Percentiles rank a stretch among this genome's conserved stretches.
Conservation (phyloP, 352 stramenopile genomes). For the Thalassiosira pacifica region DNA sequence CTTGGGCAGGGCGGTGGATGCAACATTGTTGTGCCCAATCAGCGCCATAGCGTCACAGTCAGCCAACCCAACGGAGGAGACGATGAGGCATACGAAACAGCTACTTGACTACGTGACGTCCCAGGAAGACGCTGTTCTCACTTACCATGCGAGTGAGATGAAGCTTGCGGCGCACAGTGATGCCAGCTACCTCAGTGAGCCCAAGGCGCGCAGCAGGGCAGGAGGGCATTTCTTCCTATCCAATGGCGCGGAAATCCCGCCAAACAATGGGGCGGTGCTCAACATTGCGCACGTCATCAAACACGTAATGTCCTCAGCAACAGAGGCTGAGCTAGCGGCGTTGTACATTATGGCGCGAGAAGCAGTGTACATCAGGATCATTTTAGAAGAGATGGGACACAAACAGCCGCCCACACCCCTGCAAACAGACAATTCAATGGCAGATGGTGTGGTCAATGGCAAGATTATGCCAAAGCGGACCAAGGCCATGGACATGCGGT, state of each 20-base stretch:
- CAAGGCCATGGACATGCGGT: neutral
- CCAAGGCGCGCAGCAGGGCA: conserved; percentile 34
- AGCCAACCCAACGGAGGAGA: conserved; percentile 39
- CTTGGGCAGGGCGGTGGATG: conserved; percentile 10
- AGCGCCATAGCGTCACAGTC: conserved; percentile 45
- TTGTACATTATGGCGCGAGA: conserved; percentile 18
- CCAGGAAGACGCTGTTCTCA: conserved; percentile 45
- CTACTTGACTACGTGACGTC: conserved; percentile 35
- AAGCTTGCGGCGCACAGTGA: conserved; percentile 40
- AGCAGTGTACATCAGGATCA: conserved; percentile 18
- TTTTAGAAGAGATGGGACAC: conserved; percentile 22
- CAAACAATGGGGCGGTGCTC: conserved; percentile 1
- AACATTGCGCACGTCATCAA: conserved; percentile 24
- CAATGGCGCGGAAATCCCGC: neutral
- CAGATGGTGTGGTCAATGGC: neutral
- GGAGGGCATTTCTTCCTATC: conserved; percentile 48
- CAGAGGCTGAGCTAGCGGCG: neutral
- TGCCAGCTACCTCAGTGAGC: conserved; percentile 43
- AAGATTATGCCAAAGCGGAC: neutral
- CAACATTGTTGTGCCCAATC: conserved; percentile 47
- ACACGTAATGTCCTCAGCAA: conserved; percentile 8
- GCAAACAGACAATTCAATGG: conserved; percentile 12
- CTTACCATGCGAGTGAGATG: conserved; percentile 49
- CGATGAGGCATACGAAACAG: neutral
- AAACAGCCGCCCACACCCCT: conserved; percentile 6